phyloP scores from a whole-genome alignment of 192 early-diverging fungal genomes.

The Obelidium mucronatum region DNA sequence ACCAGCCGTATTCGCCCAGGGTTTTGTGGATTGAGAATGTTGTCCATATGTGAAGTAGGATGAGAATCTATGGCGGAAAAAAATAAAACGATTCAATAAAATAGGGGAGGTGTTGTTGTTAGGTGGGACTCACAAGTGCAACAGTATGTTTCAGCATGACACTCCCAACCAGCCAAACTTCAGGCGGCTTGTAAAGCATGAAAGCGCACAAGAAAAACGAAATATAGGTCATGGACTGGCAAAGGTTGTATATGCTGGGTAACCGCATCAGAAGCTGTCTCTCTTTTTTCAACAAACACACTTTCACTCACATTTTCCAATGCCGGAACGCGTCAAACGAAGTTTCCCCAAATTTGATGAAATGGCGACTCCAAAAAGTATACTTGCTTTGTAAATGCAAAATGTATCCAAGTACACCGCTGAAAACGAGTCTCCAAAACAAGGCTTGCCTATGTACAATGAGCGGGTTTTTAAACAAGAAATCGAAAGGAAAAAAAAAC shows the following conservation, averaged over 20 bases:
- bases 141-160: slow-evolving; percentile 85
- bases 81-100: not conserved
- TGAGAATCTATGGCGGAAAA: slow-evolving; percentile 60
- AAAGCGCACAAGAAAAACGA: slow-evolving; percentile 85
- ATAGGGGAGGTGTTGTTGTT: not conserved
- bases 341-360: slow-evolving; percentile 92
- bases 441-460: slow-evolving; percentile 84
- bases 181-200: slow-evolving; percentile 80
- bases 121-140: slow-evolving; percentile 59
- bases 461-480: no score
- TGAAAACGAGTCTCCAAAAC: slow-evolving; percentile 87
- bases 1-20: slow-evolving; percentile 97
- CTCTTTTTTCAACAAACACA: not conserved
- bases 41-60: slow-evolving; percentile 91
- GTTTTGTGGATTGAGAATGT: slow-evolving; percentile 91
- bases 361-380: slow-evolving; percentile 89
- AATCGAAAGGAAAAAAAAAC: not conserved
- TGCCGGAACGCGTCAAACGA: slow-evolving; percentile 87
- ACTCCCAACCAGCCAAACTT: slow-evolving; percentile 70
- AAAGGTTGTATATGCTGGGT: slow-evolving; percentile 85
- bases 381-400: slow-evolving; percentile 81
- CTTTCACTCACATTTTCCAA: slow-evolving; percentile 83
- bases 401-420: slow-evolving; percentile 78
- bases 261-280: not conserved
- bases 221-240: slow-evolving; percentile 90